phyloP scores from a whole-genome alignment of 495 filamentous ascomycete species.

The Tirmania nivea region DNA sequence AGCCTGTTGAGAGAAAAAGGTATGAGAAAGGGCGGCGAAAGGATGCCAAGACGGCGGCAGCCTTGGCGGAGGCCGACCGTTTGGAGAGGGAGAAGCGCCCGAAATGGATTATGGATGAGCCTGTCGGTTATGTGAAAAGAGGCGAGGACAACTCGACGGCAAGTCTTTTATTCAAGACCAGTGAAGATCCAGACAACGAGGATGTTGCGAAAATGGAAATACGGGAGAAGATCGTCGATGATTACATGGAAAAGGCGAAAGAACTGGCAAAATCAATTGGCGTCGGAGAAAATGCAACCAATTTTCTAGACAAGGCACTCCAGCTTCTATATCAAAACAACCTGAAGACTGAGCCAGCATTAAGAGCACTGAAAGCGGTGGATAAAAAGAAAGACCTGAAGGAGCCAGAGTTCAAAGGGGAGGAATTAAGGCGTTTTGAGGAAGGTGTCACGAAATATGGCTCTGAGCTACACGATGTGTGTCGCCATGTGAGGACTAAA shows the following conservation, averaged over 20 bases:
- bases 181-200: constrained; percentile 13
- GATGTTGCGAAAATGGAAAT: constrained; percentile 29
- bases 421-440: constrained; percentile 74
- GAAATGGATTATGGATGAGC: constrained; percentile 84
- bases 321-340: constrained; percentile 47
- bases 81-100: constrained; percentile 56
- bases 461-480: constrained; percentile 68
- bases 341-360: constrained; percentile 49
- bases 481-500: constrained; percentile 64
- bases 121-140: constrained; percentile 58
- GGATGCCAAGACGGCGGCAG: constrained; percentile 56
- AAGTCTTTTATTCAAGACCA: constrained; percentile 36
- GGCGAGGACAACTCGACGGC: constrained; percentile 51
- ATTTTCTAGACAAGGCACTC: constrained; percentile 71
- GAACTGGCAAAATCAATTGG: constrained; percentile 37
- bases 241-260: constrained; percentile 52
- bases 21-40: constrained; percentile 45
- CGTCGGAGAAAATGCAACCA: constrained; percentile 45
- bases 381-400: constrained; percentile 56
- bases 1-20: constrained; percentile 67
- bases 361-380: constrained; percentile 43
- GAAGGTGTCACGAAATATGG: constrained; percentile 80
- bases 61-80: constrained; percentile 61
- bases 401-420: constrained; percentile 57
- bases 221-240: constrained; percentile 38